These are phyloP conservation scores for Brasilioporus rufonigricans DNA, from an alignment of 768 basidiomycete genomes.

Conservation along the genomic window DNA sequence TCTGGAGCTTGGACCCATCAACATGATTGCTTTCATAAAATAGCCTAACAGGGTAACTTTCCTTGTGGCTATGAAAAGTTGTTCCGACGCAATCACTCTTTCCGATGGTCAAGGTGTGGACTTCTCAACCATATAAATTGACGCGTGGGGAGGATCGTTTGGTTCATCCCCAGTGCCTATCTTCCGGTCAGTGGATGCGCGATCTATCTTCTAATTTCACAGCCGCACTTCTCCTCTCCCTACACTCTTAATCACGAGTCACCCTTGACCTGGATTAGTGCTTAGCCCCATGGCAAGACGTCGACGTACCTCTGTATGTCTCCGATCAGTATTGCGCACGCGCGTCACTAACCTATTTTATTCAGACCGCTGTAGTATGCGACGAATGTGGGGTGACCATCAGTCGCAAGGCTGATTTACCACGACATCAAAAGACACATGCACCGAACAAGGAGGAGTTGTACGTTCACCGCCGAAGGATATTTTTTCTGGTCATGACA, in stretches of 20 bases:
- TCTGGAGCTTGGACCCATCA: conserved; percentile 11
- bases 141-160: conserved; percentile 1
- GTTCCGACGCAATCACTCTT: conserved; percentile 26
- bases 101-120: conserved; percentile 15
- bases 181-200: not conserved
- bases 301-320: conserved; percentile 7
- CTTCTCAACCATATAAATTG: conserved; percentile 19
- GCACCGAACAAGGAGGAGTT: conserved; percentile 18
- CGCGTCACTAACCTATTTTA: not conserved
- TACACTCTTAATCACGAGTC: no score
- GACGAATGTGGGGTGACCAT: conserved; percentile 1
- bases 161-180: not conserved
- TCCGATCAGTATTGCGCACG: not conserved
- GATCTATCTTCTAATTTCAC: not conserved
- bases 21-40: conserved; percentile 20
- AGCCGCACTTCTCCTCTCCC: not conserved
- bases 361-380: not conserved
- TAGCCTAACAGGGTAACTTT: conserved; percentile 18
- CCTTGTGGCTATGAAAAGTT: conserved; percentile 9
- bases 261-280: not conserved
- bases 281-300: not conserved
- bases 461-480: conserved; percentile 14
- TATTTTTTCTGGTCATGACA: not conserved
- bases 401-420: conserved; percentile 26
- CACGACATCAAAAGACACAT: conserved; percentile 27